Conservation (phyloP, 176 grass and related monocot genomes). For the Carex parvula region DNA sequence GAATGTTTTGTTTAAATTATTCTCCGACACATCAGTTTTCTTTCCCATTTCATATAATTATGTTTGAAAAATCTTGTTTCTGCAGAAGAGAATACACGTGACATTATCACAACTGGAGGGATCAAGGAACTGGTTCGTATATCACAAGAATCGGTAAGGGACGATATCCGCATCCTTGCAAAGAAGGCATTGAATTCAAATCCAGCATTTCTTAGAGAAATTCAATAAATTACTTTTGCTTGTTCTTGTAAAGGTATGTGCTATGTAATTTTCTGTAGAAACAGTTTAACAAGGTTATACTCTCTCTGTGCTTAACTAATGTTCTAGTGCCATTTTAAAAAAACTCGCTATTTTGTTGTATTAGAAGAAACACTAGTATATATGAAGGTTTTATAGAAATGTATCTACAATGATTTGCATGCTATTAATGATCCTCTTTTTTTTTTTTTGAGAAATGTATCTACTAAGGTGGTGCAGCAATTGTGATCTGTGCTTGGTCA, state of each 20-base stretch:
- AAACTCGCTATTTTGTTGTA: not conserved
- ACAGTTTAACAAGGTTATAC: not conserved
- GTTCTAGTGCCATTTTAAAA: not conserved
- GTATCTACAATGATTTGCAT: not conserved
- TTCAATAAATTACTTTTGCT: conserved; percentile 32
- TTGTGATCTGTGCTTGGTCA: too few relatives aligned
- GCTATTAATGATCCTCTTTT: not conserved
- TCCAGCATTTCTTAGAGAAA: conserved; percentile 51
- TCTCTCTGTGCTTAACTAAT: not conserved
- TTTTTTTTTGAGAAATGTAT: not conserved
- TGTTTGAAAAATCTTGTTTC: conserved; percentile 24
- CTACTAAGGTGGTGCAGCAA: not conserved
- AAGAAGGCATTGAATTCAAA: conserved; percentile 83
- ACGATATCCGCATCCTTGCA: conserved; percentile 68
- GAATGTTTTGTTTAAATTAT: not conserved
- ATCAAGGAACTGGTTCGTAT: conserved; percentile 87
- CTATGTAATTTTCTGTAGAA: conserved; percentile 16
- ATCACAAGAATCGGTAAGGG: conserved; percentile 59
- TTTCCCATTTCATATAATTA: not conserved
- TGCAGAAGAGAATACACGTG: conserved; percentile 72
- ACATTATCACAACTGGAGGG: conserved; percentile 73
- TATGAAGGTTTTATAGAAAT: conserved; percentile 8
- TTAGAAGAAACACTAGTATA: not conserved
- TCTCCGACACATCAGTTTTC: not conserved
- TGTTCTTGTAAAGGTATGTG: conserved; percentile 6